Conservation (phyloP, 805 yeast genomes). For the Metschnikowia dekortorum region DNA sequence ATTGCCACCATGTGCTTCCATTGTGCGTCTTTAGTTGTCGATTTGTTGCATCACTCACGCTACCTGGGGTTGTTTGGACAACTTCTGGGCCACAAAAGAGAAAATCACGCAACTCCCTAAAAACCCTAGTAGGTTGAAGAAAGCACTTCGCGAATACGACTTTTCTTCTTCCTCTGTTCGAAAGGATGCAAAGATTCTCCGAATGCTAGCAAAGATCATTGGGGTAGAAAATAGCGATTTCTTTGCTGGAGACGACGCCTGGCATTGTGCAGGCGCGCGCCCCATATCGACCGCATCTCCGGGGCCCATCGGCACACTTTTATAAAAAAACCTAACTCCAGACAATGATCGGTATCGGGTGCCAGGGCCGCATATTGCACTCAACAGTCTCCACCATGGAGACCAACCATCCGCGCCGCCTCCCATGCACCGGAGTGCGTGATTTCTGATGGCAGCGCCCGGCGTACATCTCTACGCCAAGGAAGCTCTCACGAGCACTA, state of each 20-base stretch:
- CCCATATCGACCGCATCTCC: too few species aligned
- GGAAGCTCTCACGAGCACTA: slow-evolving; percentile 53
- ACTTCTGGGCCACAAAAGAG: slow-evolving; percentile 70
- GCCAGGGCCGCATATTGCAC: slow-evolving; percentile 59
- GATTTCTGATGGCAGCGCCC: slow-evolving; percentile 57
- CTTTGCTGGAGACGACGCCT: not conserved
- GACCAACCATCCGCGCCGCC: slow-evolving; percentile 57
- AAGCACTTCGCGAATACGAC: slow-evolving; percentile 68
- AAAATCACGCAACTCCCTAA: slow-evolving; percentile 76
- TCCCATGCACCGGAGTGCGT: slow-evolving; percentile 43
- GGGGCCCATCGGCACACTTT: too few species aligned
- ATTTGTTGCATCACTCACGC: not conserved
- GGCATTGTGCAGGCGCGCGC: not conserved
- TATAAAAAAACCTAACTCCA: slow-evolving; percentile 34
- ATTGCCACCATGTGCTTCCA: too few species aligned
- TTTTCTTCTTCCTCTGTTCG: slow-evolving; percentile 85
- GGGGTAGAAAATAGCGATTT: not conserved
- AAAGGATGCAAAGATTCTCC: slow-evolving; percentile 76
- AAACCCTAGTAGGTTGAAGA: slow-evolving; percentile 74
- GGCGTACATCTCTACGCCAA: slow-evolving; percentile 49
- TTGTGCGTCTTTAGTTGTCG: not conserved
- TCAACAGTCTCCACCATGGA: slow-evolving; percentile 41
- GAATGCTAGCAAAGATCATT: slow-evolving; percentile 67
- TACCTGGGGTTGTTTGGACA: slow-evolving; percentile 23
- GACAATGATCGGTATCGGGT: slow-evolving; percentile 64